A percentile compares a stretch with the other conserved stretches of the same genome.
phyloP scores from a whole-genome alignment of 1,284 basidiomycete genomes.

The Ustilago nuda region DNA sequence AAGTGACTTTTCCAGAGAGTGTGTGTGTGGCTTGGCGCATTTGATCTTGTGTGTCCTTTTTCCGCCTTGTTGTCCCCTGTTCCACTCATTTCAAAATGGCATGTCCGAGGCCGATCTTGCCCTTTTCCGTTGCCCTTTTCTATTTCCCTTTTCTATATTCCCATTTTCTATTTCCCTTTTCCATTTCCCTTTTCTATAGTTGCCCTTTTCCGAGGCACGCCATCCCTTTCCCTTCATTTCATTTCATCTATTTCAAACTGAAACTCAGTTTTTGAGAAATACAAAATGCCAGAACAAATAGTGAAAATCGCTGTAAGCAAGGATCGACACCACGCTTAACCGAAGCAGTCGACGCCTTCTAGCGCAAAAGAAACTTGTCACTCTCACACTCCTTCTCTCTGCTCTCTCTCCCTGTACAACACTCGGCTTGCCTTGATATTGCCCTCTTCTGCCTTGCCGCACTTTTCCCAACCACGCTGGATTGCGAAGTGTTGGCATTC shows the following conservation, averaged over 20 bases:
- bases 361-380: conserved; percentile 1
- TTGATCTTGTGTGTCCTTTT: neutral
- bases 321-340: conserved; percentile 15
- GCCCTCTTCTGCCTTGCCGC: neutral
- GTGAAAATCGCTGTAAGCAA: neutral
- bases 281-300: neutral
- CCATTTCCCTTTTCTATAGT: neutral
- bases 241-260: neutral
- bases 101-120: neutral
- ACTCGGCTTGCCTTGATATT: too few relatives aligned
- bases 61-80: neutral
- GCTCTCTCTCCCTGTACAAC: neutral
- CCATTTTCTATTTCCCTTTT: too few relatives aligned
- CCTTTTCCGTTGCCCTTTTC: conserved; percentile 1
- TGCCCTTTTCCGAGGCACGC: conserved; percentile 10
- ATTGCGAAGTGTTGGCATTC: neutral
- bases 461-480: neutral
- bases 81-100: neutral
- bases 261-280: neutral
- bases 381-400: neutral
- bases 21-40: neutral
- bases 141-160: neutral
- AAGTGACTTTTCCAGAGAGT: neutral
- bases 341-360: conserved; percentile 8
- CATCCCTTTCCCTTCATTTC: neutral